phyloP scores from a whole-genome alignment of 352 stramenopile genomes.

The Pythium volutum region DNA sequence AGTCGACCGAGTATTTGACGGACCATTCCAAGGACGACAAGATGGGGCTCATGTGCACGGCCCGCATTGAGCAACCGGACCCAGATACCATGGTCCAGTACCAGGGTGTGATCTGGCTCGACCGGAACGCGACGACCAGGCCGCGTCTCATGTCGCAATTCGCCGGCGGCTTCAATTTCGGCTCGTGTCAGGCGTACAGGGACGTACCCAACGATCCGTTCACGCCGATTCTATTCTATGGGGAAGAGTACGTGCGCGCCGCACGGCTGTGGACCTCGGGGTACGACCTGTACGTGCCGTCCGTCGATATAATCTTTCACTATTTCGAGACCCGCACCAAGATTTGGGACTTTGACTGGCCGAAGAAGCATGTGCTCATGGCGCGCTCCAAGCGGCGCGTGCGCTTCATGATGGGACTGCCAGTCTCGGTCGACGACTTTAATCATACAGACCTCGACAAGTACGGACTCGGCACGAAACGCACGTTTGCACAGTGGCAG shows the following conservation, averaged over 20 bases:
- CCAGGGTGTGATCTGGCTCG: slow-evolving; percentile 48
- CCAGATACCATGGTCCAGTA: slow-evolving; percentile 75
- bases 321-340: slow-evolving; percentile 75
- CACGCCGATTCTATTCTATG: slow-evolving; percentile 72
- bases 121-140: slow-evolving; percentile 57
- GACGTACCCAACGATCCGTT: slow-evolving; percentile 74
- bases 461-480: slow-evolving; percentile 65
- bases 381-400: slow-evolving; percentile 64
- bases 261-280: slow-evolving; percentile 71
- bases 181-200: slow-evolving; percentile 50
- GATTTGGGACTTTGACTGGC: slow-evolving; percentile 76
- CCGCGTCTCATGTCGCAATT: slow-evolving; percentile 70
- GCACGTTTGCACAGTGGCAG: slow-evolving; percentile 73
- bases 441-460: slow-evolving; percentile 66
- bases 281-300: slow-evolving; percentile 78
- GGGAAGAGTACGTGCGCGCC: slow-evolving; percentile 72
- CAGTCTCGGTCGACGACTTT: slow-evolving; percentile 61
- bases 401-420: slow-evolving; percentile 49
- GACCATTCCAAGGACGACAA: slow-evolving; percentile 44
- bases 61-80: slow-evolving; percentile 65
- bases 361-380: slow-evolving; percentile 34
- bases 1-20: slow-evolving; percentile 51
- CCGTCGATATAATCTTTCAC: slow-evolving; percentile 66
- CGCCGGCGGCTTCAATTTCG: slow-evolving; percentile 78
- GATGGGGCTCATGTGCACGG: slow-evolving; percentile 69